Evolutionary conservation across 192 early-diverging fungal genomes (phyloP).

Genomic region (Coemansia sp.): DNA sequence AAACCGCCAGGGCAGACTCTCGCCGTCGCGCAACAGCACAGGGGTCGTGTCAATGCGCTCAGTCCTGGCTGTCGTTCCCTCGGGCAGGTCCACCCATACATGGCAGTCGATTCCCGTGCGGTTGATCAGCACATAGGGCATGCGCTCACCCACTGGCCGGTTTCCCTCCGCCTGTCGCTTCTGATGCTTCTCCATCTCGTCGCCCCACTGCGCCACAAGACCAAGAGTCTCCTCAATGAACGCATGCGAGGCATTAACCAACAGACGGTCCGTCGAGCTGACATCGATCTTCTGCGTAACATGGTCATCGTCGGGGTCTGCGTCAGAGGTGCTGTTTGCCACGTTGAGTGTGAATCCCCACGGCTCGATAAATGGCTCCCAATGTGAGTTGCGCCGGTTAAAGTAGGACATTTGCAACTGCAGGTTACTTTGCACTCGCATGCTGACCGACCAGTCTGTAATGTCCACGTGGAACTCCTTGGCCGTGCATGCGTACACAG

Average conservation of each 20-base stretch:
- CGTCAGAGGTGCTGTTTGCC: conserved; percentile 8
- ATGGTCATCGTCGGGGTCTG: no score
- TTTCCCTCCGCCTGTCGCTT: conserved; percentile 13
- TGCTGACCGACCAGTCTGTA: conserved; percentile 75
- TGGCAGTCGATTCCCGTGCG: conserved; percentile 86
- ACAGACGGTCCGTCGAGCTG: conserved; percentile 65
- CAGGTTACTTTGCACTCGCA: conserved; percentile 66
- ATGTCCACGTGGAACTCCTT: conserved; percentile 77
- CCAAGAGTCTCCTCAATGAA: conserved; percentile 67
- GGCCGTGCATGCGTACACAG: conserved; percentile 80
- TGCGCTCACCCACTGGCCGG: conserved; percentile 42
- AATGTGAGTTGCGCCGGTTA: conserved; percentile 96
- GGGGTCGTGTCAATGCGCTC: conserved; percentile 63
- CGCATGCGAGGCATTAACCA: conserved; percentile 85
- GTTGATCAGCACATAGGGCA: conserved; percentile 86
- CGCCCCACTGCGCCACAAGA: conserved; percentile 53
- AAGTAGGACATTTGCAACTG: conserved; percentile 85
- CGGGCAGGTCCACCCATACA: conserved; percentile 76
- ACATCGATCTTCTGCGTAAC: conserved; percentile 65
- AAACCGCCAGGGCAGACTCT: conserved; percentile 88
- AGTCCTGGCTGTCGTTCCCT: conserved; percentile 18
- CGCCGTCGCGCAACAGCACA: conserved; percentile 63
- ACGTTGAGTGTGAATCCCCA: conserved; percentile 70
- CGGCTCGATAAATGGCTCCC: conserved; percentile 95
- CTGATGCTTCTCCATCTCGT: conserved; percentile 30